Evolutionary conservation across 2,329 filamentous ascomycete species (phyloP).

Genomic region (Cladophialophora bantiana): DNA sequence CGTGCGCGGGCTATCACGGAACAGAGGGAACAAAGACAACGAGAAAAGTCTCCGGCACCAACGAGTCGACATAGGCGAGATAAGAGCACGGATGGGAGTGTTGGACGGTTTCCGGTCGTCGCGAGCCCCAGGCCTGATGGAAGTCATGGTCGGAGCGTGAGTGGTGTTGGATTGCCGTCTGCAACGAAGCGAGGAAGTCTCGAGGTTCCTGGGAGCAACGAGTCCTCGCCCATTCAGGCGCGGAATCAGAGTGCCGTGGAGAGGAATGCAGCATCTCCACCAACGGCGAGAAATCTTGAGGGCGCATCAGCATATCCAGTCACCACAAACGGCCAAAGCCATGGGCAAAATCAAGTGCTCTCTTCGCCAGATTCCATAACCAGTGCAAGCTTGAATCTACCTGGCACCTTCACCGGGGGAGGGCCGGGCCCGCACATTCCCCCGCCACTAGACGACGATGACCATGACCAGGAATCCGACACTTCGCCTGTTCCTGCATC

Average conservation of each 20-base stretch:
- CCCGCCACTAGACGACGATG: constrained; percentile 45
- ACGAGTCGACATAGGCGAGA: constrained; percentile 73
- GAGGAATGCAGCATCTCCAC: constrained; percentile 36
- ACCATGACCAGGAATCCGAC: constrained; percentile 28
- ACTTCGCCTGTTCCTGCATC: constrained; percentile 22
- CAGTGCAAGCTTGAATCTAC: constrained; percentile 21
- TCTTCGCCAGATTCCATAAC: constrained; percentile 52
- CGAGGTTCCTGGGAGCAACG: constrained; percentile 75
- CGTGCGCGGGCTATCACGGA: constrained; percentile 80
- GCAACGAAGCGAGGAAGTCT: constrained; percentile 70
- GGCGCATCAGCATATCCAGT: not conserved
- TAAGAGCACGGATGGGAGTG: constrained; percentile 67
- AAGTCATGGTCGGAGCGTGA: constrained; percentile 46
- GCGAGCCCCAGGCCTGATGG: constrained; percentile 74
- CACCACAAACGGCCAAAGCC: constrained; percentile 19
- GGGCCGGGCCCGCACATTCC: constrained; percentile 44
- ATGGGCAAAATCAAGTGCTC: constrained; percentile 17
- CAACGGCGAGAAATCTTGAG: constrained; percentile 19
- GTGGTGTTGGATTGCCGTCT: constrained; percentile 54
- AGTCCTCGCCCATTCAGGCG: constrained; percentile 51
- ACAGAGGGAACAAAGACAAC: constrained; percentile 62
- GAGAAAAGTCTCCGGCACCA: constrained; percentile 72
- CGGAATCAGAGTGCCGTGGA: constrained; percentile 38
- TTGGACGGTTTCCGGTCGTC: constrained; percentile 72
- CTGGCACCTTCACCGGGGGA: constrained; percentile 41